phyloP scores from a whole-genome alignment of 768 basidiomycete species.

The Leccinum uliginosum region DNA sequence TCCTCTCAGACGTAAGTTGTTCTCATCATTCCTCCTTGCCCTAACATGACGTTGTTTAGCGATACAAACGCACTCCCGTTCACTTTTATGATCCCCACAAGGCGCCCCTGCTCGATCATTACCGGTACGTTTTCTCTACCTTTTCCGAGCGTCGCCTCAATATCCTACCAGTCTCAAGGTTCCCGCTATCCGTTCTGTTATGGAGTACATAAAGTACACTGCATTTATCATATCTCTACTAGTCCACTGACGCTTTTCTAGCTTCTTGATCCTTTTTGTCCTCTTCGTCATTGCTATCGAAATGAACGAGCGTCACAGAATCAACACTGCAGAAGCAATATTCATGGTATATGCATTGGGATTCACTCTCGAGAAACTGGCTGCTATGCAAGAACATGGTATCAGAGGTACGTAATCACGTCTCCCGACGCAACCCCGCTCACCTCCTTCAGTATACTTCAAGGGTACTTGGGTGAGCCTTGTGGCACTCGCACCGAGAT shows the following conservation, averaged over 20 bases:
- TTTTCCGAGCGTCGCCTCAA: background rate
- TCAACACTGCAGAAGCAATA: constrained; percentile 63
- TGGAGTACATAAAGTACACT: constrained; percentile 82
- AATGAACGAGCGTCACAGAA: constrained; percentile 50
- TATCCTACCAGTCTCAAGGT: constrained; percentile 69
- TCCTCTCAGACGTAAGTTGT: constrained; percentile 78
- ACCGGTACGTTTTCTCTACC: constrained; percentile 52
- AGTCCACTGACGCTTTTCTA: constrained; percentile 8
- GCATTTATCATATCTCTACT: background rate
- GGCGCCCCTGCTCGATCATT: constrained; percentile 92
- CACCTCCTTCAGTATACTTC: constrained; percentile 57
- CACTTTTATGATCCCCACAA: constrained; percentile 94
- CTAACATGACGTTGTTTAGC: constrained; percentile 42
- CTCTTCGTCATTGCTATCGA: constrained; percentile 81
- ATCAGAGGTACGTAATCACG: constrained; percentile 57
- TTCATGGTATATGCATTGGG: constrained; percentile 83
- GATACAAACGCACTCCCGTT: constrained; percentile 87
- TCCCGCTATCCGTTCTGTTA: constrained; percentile 82
- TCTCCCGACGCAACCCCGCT: background rate
- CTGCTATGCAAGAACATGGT: constrained; percentile 94
- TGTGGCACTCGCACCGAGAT: constrained; percentile 8
- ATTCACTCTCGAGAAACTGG: constrained; percentile 88
- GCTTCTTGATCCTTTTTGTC: constrained; percentile 77
- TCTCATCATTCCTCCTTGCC: background rate
- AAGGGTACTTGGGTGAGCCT: constrained; percentile 73